A percentile compares a stretch with the other conserved stretches of the same genome.
These are phyloP conservation scores for Penicillium sp. DNA, from an alignment of 2,329 filamentous ascomycete genomes.

Conservation along the genomic window DNA sequence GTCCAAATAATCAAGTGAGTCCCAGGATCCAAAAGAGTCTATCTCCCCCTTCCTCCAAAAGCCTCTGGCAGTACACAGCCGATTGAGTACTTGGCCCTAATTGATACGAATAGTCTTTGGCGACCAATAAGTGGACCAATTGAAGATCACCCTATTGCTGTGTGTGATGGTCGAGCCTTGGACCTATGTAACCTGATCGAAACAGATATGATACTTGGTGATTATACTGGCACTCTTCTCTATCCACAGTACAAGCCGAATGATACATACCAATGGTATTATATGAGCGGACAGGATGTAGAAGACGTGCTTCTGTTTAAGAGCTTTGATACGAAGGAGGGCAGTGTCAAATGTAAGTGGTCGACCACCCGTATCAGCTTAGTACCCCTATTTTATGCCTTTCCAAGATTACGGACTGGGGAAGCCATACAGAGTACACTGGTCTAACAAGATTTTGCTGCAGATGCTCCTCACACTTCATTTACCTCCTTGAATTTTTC, in stretches of 20 bases:
- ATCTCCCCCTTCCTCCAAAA: neutral
- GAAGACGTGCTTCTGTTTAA: conserved; percentile 12
- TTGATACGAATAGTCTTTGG: neutral
- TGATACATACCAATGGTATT: conserved; percentile 4
- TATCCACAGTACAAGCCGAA: conserved; percentile 1
- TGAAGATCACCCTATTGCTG: conserved; percentile 8
- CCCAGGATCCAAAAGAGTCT: no score
- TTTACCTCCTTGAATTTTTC: no score
- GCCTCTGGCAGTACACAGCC: no score
- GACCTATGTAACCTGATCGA: conserved; percentile 1
- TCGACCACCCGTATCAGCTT: no score
- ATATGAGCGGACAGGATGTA: conserved; percentile 5
- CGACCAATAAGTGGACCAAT: conserved; percentile 7
- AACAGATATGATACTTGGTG: conserved; percentile 9
- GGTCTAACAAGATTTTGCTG: no score
- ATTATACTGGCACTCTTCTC: conserved; percentile 9
- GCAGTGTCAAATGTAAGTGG: conserved; percentile 9
- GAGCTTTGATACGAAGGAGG: conserved; percentile 7
- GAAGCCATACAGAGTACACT: no score
- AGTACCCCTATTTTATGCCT: no score
- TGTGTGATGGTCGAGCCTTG: conserved; percentile 6
- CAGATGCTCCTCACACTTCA: conserved; percentile 6
- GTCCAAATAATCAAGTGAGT: conserved; percentile 12
- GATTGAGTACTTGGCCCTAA: no score
- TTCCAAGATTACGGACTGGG: no score